phyloP scores from a whole-genome alignment of 2,329 filamentous ascomycete species.

The Elsinoe ampelina region DNA sequence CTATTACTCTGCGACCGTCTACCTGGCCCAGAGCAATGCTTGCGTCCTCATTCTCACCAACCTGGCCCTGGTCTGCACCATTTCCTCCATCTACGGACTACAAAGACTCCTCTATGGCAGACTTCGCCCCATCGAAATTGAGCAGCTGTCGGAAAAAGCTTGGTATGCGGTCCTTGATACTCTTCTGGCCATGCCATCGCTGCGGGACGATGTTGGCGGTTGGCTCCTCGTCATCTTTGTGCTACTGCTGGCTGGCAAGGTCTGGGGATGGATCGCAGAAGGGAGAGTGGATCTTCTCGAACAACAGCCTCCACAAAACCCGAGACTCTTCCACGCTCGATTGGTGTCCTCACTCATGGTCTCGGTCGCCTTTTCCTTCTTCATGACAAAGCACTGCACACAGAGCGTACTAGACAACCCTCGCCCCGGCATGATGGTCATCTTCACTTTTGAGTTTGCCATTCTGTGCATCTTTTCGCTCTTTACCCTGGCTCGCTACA shows the following conservation, averaged over 20 bases:
- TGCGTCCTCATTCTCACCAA: slow-evolving; percentile 93
- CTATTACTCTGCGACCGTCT: slow-evolving; percentile 97
- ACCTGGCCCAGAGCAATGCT: slow-evolving; percentile 91
- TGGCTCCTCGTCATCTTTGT: slow-evolving; percentile 98
- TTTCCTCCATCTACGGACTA: slow-evolving; percentile 72
- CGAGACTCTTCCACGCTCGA: slow-evolving; percentile 75
- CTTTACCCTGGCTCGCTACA: slow-evolving; percentile 70
- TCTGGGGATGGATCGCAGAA: slow-evolving; percentile 98
- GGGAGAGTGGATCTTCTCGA: slow-evolving; percentile 89
- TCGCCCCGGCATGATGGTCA: slow-evolving; percentile 98
- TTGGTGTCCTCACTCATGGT: slow-evolving; percentile 69
- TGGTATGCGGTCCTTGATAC: slow-evolving; percentile 99
- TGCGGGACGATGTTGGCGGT: slow-evolving; percentile 85
- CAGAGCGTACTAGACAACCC: slow-evolving; percentile 77
- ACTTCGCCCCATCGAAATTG: slow-evolving; percentile 85
- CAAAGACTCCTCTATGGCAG: slow-evolving; percentile 85
- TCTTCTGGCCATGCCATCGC: slow-evolving; percentile 95
- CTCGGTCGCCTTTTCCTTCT: slow-evolving; percentile 69
- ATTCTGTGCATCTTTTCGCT: slow-evolving; percentile 71
- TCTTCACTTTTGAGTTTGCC: slow-evolving; percentile 98
- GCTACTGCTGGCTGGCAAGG: slow-evolving; percentile 80
- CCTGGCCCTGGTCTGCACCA: slow-evolving; percentile 71
- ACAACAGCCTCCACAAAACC: slow-evolving; percentile 87
- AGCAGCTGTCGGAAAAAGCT: slow-evolving; percentile 92
- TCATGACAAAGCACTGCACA: slow-evolving; percentile 72